These are phyloP conservation scores for Aspergillus sp. DNA, from an alignment of 2,329 filamentous ascomycete species.

Conservation along the genomic window DNA sequence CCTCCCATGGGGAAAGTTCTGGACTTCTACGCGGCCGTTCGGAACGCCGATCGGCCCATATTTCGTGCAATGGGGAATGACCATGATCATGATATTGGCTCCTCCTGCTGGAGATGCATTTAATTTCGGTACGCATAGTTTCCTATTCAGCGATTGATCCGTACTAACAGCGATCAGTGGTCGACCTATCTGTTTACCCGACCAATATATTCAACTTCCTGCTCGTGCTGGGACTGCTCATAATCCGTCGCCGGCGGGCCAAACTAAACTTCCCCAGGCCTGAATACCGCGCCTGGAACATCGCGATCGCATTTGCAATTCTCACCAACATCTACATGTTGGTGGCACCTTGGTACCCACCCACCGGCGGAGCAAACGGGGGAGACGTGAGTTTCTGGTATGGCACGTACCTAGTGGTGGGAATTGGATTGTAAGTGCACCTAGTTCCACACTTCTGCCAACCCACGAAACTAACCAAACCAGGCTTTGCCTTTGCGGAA, in stretches of 20 bases:
- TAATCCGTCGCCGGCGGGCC: constrained; percentile 57
- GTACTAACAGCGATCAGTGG: constrained; percentile 42
- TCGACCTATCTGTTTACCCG: constrained; percentile 61
- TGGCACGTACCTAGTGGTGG: constrained; percentile 65
- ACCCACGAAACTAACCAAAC: background rate
- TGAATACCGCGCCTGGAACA: constrained; percentile 61
- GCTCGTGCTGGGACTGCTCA: constrained; percentile 57
- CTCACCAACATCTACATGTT: constrained; percentile 62
- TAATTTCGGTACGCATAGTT: constrained; percentile 47
- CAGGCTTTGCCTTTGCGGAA: constrained; percentile 52
- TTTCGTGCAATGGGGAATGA: constrained; percentile 57
- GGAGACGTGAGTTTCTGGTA: constrained; percentile 75
- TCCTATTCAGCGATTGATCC: too few relatives aligned
- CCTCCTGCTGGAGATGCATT: constrained; percentile 65
- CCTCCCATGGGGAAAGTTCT: constrained; percentile 59
- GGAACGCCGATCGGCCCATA: constrained; percentile 64
- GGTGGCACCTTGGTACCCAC: constrained; percentile 72
- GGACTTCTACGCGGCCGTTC: constrained; percentile 63
- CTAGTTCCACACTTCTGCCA: background rate
- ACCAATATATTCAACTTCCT: constrained; percentile 57
- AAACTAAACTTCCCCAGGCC: constrained; percentile 49
- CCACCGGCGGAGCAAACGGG: constrained; percentile 56
- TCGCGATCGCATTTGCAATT: constrained; percentile 59
- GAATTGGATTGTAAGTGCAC: constrained; percentile 61
- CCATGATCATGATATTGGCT: constrained; percentile 60